Evolutionary conservation across 371 early-diverging fungal species (phyloP).

Genomic region (Mortierella sp.): DNA sequence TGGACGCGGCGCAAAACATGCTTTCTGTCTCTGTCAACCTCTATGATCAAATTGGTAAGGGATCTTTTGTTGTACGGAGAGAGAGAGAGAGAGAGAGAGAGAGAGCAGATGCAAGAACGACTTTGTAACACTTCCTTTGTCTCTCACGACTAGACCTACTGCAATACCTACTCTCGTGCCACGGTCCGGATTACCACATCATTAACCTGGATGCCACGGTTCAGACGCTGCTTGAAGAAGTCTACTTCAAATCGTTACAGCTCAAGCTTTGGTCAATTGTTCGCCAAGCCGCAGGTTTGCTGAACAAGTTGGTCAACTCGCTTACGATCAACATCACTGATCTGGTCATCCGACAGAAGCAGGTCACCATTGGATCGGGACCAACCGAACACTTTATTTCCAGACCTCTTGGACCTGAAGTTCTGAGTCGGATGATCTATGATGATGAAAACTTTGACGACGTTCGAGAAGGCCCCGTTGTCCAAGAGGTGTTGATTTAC

Average conservation of each 20-base stretch:
- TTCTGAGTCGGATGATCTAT: conserved; percentile 71
- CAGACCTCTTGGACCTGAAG: conserved; percentile 77
- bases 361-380: conserved; percentile 83
- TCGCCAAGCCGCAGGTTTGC: conserved; percentile 84
- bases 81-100: too few species aligned
- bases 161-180: conserved; percentile 83
- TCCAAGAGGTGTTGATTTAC: conserved; percentile 86
- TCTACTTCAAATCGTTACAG: conserved; percentile 81
- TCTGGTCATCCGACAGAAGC: conserved; percentile 83
- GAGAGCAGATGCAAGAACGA: too few species aligned
- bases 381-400: conserved; percentile 71
- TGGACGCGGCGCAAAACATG: conserved; percentile 70
- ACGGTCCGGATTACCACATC: conserved; percentile 67
- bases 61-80: not conserved
- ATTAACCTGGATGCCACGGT: conserved; percentile 66
- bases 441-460: conserved; percentile 69
- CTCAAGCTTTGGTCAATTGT: conserved; percentile 84
- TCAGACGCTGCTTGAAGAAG: conserved; percentile 77
- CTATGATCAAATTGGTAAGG: conserved; percentile 78
- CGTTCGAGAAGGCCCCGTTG: conserved; percentile 85
- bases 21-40: conserved; percentile 76
- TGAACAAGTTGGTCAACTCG: conserved; percentile 78
- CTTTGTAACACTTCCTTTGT: not conserved
- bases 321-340: conserved; percentile 87
- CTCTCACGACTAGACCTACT: conserved; percentile 67